phyloP scores from a whole-genome alignment of 2,329 filamentous ascomycete species.

The Trichothecium roseum region DNA sequence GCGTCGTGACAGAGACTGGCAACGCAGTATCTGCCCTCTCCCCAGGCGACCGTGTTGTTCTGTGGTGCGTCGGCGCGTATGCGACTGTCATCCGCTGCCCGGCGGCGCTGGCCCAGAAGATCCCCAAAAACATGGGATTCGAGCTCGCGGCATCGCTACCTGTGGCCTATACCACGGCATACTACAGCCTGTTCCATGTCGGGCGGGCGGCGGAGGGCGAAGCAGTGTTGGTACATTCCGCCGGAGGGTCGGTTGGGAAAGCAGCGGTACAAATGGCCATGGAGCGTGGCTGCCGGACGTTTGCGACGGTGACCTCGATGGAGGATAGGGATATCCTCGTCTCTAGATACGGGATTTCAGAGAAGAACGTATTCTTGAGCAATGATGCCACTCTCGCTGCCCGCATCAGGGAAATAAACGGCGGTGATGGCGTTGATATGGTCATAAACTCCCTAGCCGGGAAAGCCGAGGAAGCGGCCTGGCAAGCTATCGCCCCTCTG shows the following conservation, averaged over 20 bases:
- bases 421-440: conserved; percentile 18
- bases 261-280: conserved; percentile 12
- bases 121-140: conserved; percentile 5
- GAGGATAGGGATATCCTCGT: conserved; percentile 15
- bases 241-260: conserved; percentile 15
- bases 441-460: conserved; percentile 19
- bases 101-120: conserved; percentile 5
- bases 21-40: conserved; percentile 7
- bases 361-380: conserved; percentile 15
- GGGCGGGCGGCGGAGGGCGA: conserved; percentile 18
- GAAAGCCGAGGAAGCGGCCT: conserved; percentile 16
- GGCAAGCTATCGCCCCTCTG: conserved; percentile 19
- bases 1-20: conserved; percentile 9
- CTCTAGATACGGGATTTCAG: conserved; percentile 12
- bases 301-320: conserved; percentile 14
- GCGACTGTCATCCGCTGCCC: conserved; percentile 11
- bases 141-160: conserved; percentile 15
- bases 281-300: conserved; percentile 10
- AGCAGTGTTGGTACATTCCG: conserved; percentile 16
- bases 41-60: conserved; percentile 9
- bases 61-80: conserved; percentile 15
- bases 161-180: conserved; percentile 3
- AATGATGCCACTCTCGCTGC: conserved; percentile 13
- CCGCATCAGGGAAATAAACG: conserved; percentile 13
- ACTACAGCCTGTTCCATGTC: conserved; percentile 2